phyloP scores from a whole-genome alignment of 192 early-diverging fungal genomes.

The Endogone sp. region DNA sequence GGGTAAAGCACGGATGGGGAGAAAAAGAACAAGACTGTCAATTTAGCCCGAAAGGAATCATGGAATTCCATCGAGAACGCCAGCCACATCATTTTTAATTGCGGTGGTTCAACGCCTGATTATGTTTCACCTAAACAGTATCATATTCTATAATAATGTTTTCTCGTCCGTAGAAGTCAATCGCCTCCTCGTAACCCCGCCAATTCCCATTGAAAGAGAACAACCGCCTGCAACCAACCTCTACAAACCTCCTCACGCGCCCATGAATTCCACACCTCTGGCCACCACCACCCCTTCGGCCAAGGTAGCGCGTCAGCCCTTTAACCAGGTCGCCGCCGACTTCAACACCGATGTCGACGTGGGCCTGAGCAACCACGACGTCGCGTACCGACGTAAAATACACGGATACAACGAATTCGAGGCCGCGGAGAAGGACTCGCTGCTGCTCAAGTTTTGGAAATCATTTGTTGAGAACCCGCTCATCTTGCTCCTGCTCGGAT shows the following conservation, averaged over 20 bases:
- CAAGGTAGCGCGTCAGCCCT: slow-evolving; percentile 40
- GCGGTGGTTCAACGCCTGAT: too few species aligned
- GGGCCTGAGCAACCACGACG: slow-evolving; percentile 42
- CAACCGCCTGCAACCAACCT: not conserved
- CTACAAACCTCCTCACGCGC: not conserved
- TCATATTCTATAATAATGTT: not conserved
- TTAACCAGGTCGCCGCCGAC: slow-evolving; percentile 38
- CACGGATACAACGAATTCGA: slow-evolving; percentile 70
- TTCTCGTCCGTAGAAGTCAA: not conserved
- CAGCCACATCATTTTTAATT: not conserved
- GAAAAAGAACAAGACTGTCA: too few species aligned
- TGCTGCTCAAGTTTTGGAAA: slow-evolving; percentile 73
- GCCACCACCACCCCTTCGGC: slow-evolving; percentile 43
- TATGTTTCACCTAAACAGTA: not conserved
- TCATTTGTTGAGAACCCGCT: slow-evolving; percentile 81
- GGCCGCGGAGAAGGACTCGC: slow-evolving; percentile 58
- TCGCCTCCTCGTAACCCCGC: not conserved
- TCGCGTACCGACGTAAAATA: slow-evolving; percentile 30
- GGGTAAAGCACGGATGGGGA: too few species aligned
- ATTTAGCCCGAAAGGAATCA: too few species aligned
- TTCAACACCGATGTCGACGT: slow-evolving; percentile 34
- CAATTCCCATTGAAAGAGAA: not conserved
- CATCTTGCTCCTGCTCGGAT: slow-evolving; percentile 72
- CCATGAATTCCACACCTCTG: not conserved
- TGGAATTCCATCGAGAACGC: not conserved